A percentile compares a stretch with the other conserved stretches of the same genome.
Evolutionary conservation across 2,329 filamentous ascomycete genomes (phyloP).

Genomic region (Trichoderma sp.): DNA sequence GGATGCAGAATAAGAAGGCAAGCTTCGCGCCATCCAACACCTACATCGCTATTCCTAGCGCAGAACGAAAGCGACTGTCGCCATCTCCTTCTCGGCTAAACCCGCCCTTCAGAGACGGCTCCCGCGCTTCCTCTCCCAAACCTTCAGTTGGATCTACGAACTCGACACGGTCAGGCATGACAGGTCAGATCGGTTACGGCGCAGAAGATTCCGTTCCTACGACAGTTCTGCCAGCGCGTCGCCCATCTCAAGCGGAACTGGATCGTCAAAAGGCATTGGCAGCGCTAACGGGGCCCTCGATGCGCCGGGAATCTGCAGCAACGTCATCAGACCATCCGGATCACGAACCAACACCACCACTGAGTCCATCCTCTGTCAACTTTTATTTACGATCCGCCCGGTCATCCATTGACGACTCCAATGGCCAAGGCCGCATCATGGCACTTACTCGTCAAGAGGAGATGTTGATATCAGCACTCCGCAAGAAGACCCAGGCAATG

Average conservation of each 20-base stretch:
- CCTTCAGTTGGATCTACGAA: constrained; percentile 42
- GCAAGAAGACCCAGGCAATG: constrained; percentile 59
- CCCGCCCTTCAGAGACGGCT: constrained; percentile 22
- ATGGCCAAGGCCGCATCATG: constrained; percentile 49
- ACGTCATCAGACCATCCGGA: constrained; percentile 33
- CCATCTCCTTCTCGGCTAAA: constrained; percentile 23
- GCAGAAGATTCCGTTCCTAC: constrained; percentile 45
- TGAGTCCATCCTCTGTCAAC: constrained; percentile 55
- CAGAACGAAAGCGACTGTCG: constrained; percentile 27
- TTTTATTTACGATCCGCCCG: constrained; percentile 46
- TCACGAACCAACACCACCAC: constrained; percentile 48
- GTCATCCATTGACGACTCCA: constrained; percentile 39
- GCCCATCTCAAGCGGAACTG: constrained; percentile 27
- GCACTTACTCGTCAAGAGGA: constrained; percentile 60
- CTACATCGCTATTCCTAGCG: constrained; percentile 44
- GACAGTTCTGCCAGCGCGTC: constrained; percentile 38
- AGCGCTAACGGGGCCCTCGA: background rate
- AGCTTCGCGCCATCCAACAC: constrained; percentile 45
- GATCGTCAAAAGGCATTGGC: constrained; percentile 26
- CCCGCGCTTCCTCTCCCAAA: constrained; percentile 30
- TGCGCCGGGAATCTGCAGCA: constrained; percentile 28
- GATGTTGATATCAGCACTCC: constrained; percentile 57
- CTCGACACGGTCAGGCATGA: constrained; percentile 39
- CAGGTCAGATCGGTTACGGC: constrained; percentile 36
- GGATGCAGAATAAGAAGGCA: constrained; percentile 40